A percentile compares a stretch with the other conserved stretches of the same genome.
Evolutionary conservation across 768 basidiomycete species (phyloP).

Genomic region (Suillus subluteus): DNA sequence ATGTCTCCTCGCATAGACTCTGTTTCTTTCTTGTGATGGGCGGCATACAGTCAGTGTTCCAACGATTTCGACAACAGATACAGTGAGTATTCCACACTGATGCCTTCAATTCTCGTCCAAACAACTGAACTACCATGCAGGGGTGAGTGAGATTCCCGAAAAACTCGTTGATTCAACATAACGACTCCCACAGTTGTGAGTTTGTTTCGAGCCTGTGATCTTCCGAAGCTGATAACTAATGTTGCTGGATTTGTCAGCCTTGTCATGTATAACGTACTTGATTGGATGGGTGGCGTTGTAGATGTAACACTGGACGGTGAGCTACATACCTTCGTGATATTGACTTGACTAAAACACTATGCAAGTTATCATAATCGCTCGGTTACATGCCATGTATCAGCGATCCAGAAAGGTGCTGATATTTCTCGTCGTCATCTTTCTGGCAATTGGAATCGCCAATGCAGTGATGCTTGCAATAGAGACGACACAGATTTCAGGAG

Average conservation of each 20-base stretch:
- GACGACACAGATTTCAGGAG: neutral
- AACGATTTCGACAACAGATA: neutral
- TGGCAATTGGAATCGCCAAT: neutral
- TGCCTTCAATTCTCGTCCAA: neutral
- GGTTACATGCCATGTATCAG: neutral
- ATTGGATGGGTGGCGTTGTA: neutral
- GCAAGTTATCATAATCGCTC: neutral
- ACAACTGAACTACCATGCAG: neutral
- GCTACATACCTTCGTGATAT: neutral
- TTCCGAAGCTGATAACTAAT: neutral
- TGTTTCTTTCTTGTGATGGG: neutral
- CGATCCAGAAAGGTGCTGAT: neutral
- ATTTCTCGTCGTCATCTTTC: neutral
- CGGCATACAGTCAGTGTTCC: neutral
- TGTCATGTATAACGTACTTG: neutral
- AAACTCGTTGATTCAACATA: neutral
- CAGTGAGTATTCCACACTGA: neutral
- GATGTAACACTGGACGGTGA: neutral
- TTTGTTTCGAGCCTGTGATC: neutral
- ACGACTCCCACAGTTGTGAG: neutral
- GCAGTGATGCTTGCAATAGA: neutral
- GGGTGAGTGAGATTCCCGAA: neutral
- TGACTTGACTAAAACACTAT: neutral
- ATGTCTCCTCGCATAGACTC: neutral
- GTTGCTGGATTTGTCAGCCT: neutral